Evolutionary conservation across 2,329 filamentous ascomycete genomes (phyloP), one percentile per base, ranked within the genome.

Genomic region (Clonostachys sp.): DNA sequence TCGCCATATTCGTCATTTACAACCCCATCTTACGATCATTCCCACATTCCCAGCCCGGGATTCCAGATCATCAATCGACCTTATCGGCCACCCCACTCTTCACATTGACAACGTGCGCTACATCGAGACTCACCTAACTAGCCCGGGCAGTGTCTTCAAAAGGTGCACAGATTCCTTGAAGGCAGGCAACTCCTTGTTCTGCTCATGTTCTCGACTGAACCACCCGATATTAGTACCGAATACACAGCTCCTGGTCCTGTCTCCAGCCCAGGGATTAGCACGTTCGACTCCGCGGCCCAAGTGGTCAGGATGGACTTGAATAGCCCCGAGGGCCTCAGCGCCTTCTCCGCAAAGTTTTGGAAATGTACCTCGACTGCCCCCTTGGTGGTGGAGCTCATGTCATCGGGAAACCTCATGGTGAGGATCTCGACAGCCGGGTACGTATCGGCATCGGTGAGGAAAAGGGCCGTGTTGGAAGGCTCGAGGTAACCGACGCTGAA

Each of bases 231-330:
- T 7, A 38, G 35, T 7, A 38, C 35, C 35, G 35, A 24, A 2
- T 62, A 47, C 47, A 63, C 44, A 8, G 50, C 57, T 0, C 61
- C 61, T 38, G 58, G 56, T 2, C 44, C 34, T 12, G 54, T 46
- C 48, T 64, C 50, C 4, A 24, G 20, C 34, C 61, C 56, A 41
- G 53, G 53, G 2, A 65, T 41, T 2, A 61, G 51, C 5, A 65
- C 57, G 42, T 68, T 58, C 2, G 57, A 55, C 42, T 66, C 64
- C 0, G 60, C 47, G 8, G 59, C 62, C 63, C 63, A 66, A 7
- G 61, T 61, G 18, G 46, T 17, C 7, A 43, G 38, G 4, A 46
- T 39, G 2, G 39, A 41, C 14, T 35, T 42, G 16, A 34, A 51
- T 2, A 50, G 47, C 3, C 45, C 43, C 1, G 50, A 44, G 4